Conservation (phyloP, 177 flowering plant genomes). For the Vitis hybrid region DNA sequence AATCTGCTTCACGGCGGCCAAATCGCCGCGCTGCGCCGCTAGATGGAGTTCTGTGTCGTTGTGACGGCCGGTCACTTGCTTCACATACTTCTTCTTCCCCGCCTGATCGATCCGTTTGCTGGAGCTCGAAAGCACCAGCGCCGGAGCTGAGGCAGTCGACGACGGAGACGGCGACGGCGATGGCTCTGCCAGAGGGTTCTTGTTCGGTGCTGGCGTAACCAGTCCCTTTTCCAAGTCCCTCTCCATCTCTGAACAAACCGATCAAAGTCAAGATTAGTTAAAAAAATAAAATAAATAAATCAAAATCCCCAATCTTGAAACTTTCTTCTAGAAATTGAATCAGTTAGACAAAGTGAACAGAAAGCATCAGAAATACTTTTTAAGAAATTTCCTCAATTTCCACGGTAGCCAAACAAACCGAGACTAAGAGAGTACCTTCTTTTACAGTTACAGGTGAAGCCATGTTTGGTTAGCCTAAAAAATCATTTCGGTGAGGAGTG, state of each 20-base stretch:
- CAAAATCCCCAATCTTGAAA: neutral
- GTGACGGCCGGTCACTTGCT: constrained; percentile 72
- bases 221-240: constrained; percentile 40
- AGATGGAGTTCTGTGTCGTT: constrained; percentile 70
- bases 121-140: constrained; percentile 59
- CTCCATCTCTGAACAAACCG: constrained; percentile 22
- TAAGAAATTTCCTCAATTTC: neutral
- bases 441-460: constrained; percentile 12
- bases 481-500: neutral
- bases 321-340: too few species aligned
- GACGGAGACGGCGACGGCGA: constrained; percentile 38
- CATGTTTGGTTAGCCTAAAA: constrained; percentile 15
- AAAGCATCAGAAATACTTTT: neutral
- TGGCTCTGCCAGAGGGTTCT: constrained; percentile 21
- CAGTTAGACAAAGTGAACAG: neutral
- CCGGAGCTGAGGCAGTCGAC: constrained; percentile 43
- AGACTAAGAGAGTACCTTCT: constrained; percentile 16
- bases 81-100: constrained; percentile 67
- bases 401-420: neutral
- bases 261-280: too few species aligned
- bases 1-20: constrained; percentile 50
- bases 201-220: constrained; percentile 12
- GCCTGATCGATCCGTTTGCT: constrained; percentile 63
- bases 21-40: constrained; percentile 67
- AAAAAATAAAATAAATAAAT: neutral